Evolutionary conservation across 345 rosid species (phyloP).

Genomic region (Adansonia digitata): DNA sequence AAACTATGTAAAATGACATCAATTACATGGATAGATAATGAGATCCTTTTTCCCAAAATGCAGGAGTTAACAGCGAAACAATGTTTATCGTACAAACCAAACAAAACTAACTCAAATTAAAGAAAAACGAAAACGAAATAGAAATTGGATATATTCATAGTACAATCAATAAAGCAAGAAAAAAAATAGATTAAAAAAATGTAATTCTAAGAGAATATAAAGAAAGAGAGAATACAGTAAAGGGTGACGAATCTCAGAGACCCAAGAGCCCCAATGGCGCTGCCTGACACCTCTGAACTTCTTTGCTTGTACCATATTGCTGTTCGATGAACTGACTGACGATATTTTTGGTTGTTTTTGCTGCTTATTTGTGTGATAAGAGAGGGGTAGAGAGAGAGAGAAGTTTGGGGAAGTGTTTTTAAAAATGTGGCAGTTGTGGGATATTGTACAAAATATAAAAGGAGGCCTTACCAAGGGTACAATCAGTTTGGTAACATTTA

Average conservation of each 20-base stretch:
- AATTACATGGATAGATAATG: too few relatives aligned
- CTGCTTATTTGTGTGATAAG: neutral
- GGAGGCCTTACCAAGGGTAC: neutral
- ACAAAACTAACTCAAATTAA: neutral
- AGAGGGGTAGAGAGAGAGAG: too few relatives aligned
- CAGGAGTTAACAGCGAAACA: neutral
- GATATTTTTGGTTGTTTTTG: neutral
- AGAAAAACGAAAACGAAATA: neutral
- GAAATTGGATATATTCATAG: neutral
- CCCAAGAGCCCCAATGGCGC: constrained; percentile 94
- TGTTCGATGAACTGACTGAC: neutral
- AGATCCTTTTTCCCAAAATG: neutral
- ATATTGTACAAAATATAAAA: neutral
- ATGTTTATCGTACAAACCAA: neutral
- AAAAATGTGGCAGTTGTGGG: constrained; percentile 4
- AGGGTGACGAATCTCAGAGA: constrained; percentile 85
- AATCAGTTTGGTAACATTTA: neutral
- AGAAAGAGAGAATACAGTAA: constrained; percentile 31
- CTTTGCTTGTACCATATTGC: constrained; percentile 50
- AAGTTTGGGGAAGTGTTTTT: neutral
- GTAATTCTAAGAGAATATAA: too few relatives aligned
- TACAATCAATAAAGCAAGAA: neutral
- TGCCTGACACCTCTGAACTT: constrained; percentile 92
- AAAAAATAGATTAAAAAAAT: too few relatives aligned
- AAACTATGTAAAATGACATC: too few relatives aligned